Conservation (phyloP, 805 yeast species). For the Yamadazyma paraphyllophila region DNA sequence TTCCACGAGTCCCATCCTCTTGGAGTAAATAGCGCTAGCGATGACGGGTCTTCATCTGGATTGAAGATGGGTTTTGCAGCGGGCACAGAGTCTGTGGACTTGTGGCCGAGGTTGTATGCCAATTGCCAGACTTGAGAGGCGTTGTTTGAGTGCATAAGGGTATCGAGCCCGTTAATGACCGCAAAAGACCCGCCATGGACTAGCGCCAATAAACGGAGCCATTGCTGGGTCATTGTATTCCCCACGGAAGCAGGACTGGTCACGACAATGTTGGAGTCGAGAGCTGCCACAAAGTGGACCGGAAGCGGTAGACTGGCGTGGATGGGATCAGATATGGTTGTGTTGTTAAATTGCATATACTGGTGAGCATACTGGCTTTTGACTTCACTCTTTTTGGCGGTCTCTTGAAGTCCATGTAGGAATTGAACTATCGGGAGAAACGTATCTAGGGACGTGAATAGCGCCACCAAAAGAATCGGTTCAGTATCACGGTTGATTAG, state of each 20-base stretch:
- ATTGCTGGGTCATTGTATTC: slow-evolving; percentile 32
- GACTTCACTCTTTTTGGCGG: not conserved
- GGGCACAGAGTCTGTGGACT: not conserved
- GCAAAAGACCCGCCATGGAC: slow-evolving; percentile 27
- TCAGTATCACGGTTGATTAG: not conserved
- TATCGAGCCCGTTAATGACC: not conserved
- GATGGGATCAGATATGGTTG: not conserved
- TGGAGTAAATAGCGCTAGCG: slow-evolving; percentile 35
- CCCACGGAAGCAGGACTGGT: slow-evolving; percentile 14
- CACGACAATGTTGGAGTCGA: not conserved
- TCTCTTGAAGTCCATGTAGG: slow-evolving; percentile 1
- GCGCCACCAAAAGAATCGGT: not conserved
- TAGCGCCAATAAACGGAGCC: slow-evolving; percentile 29
- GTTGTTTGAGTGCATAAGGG: not conserved
- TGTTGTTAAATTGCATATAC: not conserved
- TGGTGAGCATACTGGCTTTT: not conserved
- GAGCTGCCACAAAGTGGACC: not conserved
- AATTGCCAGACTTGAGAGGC: not conserved
- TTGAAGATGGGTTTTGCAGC: not conserved
- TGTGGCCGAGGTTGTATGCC: not conserved
- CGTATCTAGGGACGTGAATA: slow-evolving; percentile 11
- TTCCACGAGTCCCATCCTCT: slow-evolving; percentile 51
- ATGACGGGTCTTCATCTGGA: not conserved
- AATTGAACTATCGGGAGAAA: slow-evolving; percentile 15
- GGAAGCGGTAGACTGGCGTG: not conserved